Evolutionary conservation across 495 filamentous ascomycete species (phyloP).

Genomic region (Penicillium diatomitis): DNA sequence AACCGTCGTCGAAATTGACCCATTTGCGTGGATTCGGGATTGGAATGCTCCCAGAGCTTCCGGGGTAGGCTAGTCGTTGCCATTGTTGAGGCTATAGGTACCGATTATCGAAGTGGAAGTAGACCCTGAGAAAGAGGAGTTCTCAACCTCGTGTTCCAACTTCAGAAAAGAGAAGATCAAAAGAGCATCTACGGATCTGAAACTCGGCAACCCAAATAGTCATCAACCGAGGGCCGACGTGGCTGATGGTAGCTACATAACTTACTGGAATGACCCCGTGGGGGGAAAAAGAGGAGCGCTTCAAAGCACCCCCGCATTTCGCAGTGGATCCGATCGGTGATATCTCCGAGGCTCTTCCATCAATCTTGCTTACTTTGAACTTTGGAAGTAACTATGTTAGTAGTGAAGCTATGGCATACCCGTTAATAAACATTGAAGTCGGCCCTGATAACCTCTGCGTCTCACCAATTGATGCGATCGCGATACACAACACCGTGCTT

Average conservation of each 20-base stretch:
- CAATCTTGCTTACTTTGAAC: too few species aligned
- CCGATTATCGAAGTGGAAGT: too few species aligned
- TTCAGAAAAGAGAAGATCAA: background rate
- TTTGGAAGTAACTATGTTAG: too few species aligned
- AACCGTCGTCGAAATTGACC: conserved; percentile 40
- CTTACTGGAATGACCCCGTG: background rate
- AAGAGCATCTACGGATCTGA: too few species aligned
- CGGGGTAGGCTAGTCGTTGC: conserved; percentile 17
- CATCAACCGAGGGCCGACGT: conserved; percentile 3
- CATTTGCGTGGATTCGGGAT: conserved; percentile 54
- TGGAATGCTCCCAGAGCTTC: conserved; percentile 53
- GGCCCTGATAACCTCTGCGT: too few species aligned
- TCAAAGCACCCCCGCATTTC: background rate
- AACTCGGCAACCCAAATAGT: conserved; percentile 30
- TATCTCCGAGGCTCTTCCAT: background rate
- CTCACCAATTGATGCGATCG: too few species aligned
- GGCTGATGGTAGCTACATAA: background rate
- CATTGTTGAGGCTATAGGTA: conserved; percentile 1
- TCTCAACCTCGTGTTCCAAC: background rate
- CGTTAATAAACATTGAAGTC: too few species aligned
- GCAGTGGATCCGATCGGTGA: background rate
- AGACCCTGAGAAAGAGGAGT: too few species aligned
- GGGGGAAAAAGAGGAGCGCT: background rate
- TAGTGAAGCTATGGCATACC: too few species aligned
- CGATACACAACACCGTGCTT: too few species aligned